Evolutionary conservation across 1,284 basidiomycete species (phyloP), one percentile per base, ranked within the genome.

Genomic region (Sanguinoderma infundibulare): DNA sequence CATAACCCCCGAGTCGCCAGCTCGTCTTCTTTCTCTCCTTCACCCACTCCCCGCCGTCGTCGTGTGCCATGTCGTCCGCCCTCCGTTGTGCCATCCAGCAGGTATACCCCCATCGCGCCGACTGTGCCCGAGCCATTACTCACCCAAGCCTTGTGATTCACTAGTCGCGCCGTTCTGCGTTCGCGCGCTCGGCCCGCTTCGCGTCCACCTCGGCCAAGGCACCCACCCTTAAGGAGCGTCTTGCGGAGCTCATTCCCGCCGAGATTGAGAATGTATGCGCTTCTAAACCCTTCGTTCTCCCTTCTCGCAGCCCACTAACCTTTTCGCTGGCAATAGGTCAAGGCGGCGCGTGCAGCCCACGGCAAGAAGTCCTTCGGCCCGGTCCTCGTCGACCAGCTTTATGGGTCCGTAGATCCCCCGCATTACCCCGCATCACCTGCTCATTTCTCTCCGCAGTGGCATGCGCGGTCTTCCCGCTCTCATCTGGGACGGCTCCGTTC

Each of bases 401-500:
- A 92, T 73, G 91, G 91, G 90, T 87, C 70, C 59, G 84, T 75
- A 50, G 38, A 32, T 47, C 47, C 46, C 62, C 34, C 42, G 6
- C 50, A 14, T 14, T 10, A 32, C 24, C 28, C 26, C 24, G 22
- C 39, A 54, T 46, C 22, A 17, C 34, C 34, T 59, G 42, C 60
- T 59, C 55, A 62, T 67, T 44, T 28, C 39, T 38, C 39, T 9
- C 47, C 74, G 65, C 75, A 95, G 95, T 74, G 95, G 96, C 69
- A 98, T 97, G 96, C 86, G 95, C 72, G 95, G 95, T 73, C 83
- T 92, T 50, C 90, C 91, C 59, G 87, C 89, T 40, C 82, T 98
- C 70, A 92, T 98, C 71, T 98, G 95, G 95, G 95, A 98, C 72
- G 95, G 91, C 63, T 98, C 96, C 63, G 96, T 98, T 64, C 89